Evolutionary conservation across 148 eudicot species (phyloP), one percentile per base, ranked within the genome.

Genomic region (Fagopyrum homotropicum): DNA sequence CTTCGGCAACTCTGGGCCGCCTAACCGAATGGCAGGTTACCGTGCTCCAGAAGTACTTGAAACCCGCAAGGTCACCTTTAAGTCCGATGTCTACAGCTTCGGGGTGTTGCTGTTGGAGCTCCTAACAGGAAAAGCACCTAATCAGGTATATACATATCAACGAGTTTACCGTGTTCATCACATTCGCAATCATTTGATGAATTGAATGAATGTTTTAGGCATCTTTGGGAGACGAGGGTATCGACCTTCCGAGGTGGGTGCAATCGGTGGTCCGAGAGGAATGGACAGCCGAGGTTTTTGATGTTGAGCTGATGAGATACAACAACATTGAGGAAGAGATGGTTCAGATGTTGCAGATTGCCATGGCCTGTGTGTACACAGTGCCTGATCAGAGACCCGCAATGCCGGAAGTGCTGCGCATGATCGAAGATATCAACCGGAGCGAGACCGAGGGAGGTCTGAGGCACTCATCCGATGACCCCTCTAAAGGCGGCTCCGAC

Each of bases 241-340:
- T 96, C 7, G 99, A 96, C 73, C 80, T 96, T 7, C 99, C 99
- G 0, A 79, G 99, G 81, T 96, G 99, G 99, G 99, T 96, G 11
- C 98, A 96, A 63, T 90, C 97, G 1, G 99, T 96, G 8, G 99
- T 96, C 15, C 75, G 98, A 5, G 99, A 96, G 75, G 99, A 96
- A 73, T 96, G 99, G 99, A 96, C 98, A 0, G 99, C 99, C 0
- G 99, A 96, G 84, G 99, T 96, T 5, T 92, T 96, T 45, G 99
- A 96, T 44, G 97, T 89, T n/a, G 99, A 96, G 84, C 82, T 96
- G 10, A 92, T 92, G 98, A 84, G 99, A 81, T 92, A 88, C 49
- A 84, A 92, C 19, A 88, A 95, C 76, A 90, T 92, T 0, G 99
- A 96, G 78, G 99, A 96, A 57, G 99, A 96, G 84, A 96, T 96